Base-by-base conservation (phyloP, 306 rosid genomes). In the Hippophae gyantsensis region DNA sequence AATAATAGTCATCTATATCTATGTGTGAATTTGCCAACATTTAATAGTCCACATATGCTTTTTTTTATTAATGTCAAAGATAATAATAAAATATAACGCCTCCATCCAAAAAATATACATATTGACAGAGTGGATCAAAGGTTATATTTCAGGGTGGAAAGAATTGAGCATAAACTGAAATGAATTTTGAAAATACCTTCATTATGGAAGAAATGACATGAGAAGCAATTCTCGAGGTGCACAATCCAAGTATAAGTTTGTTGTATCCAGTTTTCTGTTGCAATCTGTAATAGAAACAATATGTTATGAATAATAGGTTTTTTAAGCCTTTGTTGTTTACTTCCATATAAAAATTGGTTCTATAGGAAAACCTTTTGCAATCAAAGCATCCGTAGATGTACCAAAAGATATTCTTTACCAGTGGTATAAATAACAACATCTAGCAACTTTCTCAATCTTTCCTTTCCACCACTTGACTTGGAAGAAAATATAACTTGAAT, bases 191-290 rank as follows among this genome's bases (percentile, higher is more conserved):
- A 45, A 26, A 53, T 62, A 65, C 98, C 96, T 90, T 90, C 72
- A 85, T 96, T 12, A 94, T 83, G 56, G 96, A 85, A 7, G 90
- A 71, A 74, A 90, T 54, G 61, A 90, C 96, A 56, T 87, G 90
- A 72, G 80, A 69, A 66, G 97, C 97, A 61, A 90, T 87, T 69
- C 89, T 84, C 6, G 90, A 89, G 47, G 86, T 78, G 74, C 95
- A 90, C 23, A 90, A 78, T 14, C 97, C 97, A 6, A 90, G 52
- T 46, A 90, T 60, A 71, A 90, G 70, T 71, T 88, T 80, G 78
- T 82, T 90, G 74, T 86, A 90, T 55, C 97, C 95, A 54, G n/a
- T 75, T 84, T 72, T 84, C 79, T 50, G 87, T 66, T 44, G 95
- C 87, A 78, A 75, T 55, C 84, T 82, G 71, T 69, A 60, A 0